Base-by-base conservation (phyloP, 2,329 filamentous ascomycete species). In the Fusarium falciforme region DNA sequence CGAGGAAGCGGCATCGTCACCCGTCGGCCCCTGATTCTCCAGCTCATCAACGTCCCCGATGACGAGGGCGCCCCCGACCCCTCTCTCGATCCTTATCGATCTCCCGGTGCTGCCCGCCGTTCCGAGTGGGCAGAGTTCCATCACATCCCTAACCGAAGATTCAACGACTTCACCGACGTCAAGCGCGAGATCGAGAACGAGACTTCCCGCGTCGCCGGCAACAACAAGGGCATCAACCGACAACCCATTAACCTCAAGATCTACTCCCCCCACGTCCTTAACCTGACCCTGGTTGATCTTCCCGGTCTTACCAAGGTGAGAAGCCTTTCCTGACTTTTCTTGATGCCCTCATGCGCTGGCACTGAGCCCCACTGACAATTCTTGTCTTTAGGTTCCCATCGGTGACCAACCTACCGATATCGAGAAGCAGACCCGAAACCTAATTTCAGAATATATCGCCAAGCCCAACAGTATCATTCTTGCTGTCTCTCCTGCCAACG, bases 391-490 rank as follows among this genome's bases (percentile, higher is more conserved):
- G 92, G 95, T 98, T 68, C 96, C 96, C 33, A 98, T 99, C 82
- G 96, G 96, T 76, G 96, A 99, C 82, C 96, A 99, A 82, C 96
- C 96, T 9, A 92, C 93, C 79, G 96, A 99, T 81, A 99, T 99
- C 80, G 96, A 99, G 87, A 98, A 98, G 84, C 96, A 99, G 85
- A 99, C 96, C 35, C 91, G 96, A 74, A 98, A 94, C 76, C 90
- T 99, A 78, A 98, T 99, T 79, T 93, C 95, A 65, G 96, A 99
- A 86, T 99, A 98, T 82, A 99, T 98, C 80, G 95, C 95, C 67
- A 99, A 99, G 85, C 96, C 96, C 16, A 99, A 99, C 88, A 98
- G 96, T 84, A 98, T 99, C 80, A 92, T 99, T 74, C 90, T 99
- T 61, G 96, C 96, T 35, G 96, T 99, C 27, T 98, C 96, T 14